Percentiles rank a stretch among this genome's conserved stretches.
Conservation (phyloP, 73 alveolate species). For the Durusdinium trenchii region DNA sequence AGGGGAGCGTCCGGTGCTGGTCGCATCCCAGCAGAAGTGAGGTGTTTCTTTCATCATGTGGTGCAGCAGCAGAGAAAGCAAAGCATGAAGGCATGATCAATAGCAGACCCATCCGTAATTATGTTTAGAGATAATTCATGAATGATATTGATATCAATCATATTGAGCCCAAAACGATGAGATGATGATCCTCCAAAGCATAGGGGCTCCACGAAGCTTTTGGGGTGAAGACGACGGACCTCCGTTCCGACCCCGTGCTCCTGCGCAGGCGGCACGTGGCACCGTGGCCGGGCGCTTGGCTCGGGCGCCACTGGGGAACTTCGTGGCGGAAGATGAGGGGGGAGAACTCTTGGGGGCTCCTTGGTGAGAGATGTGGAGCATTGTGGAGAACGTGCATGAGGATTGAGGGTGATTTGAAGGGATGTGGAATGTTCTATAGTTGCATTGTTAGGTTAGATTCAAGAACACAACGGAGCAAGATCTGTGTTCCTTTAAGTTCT, state of each 20-base stretch:
- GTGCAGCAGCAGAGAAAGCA: not conserved
- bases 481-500: too few species aligned
- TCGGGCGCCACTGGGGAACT: not conserved
- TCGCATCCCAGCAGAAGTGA: not conserved
- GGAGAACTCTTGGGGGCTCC: slow-evolving; percentile 47
- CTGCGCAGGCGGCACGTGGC: slow-evolving; percentile 29
- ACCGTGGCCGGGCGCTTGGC: not conserved
- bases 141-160: not conserved
- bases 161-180: not conserved
- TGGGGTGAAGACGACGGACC: not conserved
- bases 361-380: not conserved
- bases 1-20: not conserved
- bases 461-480: too few species aligned
- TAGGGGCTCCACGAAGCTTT: not conserved
- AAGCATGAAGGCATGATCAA: not conserved
- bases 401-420: too few species aligned
- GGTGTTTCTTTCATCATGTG: not conserved
- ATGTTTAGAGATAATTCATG: too few species aligned
- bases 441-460: too few species aligned
- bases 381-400: too few species aligned
- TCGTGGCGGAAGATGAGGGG: slow-evolving; percentile 33
- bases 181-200: not conserved
- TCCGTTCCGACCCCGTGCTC: not conserved
- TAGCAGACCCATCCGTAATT: too few species aligned
- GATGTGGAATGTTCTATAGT: too few species aligned